Evolutionary conservation across 495 filamentous ascomycete species (phyloP).

Genomic region (Trichoderma orchidacearum): DNA sequence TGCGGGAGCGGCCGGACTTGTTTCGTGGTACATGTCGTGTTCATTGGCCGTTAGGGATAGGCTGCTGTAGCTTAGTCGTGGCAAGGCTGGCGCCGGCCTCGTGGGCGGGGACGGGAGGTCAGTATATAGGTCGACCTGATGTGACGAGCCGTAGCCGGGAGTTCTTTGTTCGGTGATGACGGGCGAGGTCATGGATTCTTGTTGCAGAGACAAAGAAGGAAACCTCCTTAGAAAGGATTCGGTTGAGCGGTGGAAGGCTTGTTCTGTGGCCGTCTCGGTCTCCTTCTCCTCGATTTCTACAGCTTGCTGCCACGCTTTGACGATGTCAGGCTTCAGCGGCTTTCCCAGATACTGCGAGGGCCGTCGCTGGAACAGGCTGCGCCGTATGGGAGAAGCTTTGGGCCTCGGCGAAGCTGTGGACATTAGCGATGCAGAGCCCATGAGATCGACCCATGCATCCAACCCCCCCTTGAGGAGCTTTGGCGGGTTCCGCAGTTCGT

Average conservation of each 20-base stretch:
- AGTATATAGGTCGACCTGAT: slow-evolving; percentile 9
- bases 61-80: slow-evolving; percentile 78
- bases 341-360: slow-evolving; percentile 6
- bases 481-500: slow-evolving; percentile 52
- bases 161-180: slow-evolving; percentile 8
- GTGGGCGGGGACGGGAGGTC: slow-evolving; percentile 31
- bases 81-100: slow-evolving; percentile 73
- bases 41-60: slow-evolving; percentile 46
- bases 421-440: slow-evolving; percentile 56
- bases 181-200: slow-evolving; percentile 58
- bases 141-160: slow-evolving; percentile 15
- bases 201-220: slow-evolving; percentile 54
- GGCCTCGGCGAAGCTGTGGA: slow-evolving; percentile 5
- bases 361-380: neutral
- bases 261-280: slow-evolving; percentile 22
- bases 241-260: slow-evolving; percentile 33
- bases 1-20: slow-evolving; percentile 5
- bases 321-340: slow-evolving; percentile 15
- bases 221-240: slow-evolving; percentile 77
- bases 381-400: slow-evolving; percentile 6
- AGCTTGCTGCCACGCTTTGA: slow-evolving; percentile 20
- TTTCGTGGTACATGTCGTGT: slow-evolving; percentile 30
- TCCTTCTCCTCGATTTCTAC: slow-evolving; percentile 3
- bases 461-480: slow-evolving; percentile 72
- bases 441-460: slow-evolving; percentile 67